Conservation (phyloP, 345 rosid genomes). For the Pistacia vera region DNA sequence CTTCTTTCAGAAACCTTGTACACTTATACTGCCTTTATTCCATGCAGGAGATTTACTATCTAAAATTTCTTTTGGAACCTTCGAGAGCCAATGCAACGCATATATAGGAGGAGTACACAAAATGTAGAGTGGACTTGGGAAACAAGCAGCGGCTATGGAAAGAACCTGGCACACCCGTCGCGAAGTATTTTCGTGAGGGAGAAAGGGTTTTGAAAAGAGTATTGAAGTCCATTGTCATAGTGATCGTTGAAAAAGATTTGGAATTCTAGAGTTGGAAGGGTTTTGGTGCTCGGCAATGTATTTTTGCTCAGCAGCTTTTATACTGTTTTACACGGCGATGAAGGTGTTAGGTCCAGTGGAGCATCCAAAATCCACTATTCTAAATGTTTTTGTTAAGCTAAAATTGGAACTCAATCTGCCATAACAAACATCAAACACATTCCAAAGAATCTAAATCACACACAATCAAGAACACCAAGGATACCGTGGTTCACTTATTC, state of each 20-base stretch:
- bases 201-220: conserved; percentile 42
- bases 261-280: conserved; percentile 17
- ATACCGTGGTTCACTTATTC: too few species aligned
- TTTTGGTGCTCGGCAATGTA: conserved; percentile 4
- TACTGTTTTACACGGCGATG: conserved; percentile 38
- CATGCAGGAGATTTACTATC: conserved; percentile 10
- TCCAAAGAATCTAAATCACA: too few species aligned
- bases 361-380: conserved; percentile 58
- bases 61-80: conserved; percentile 8
- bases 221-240: conserved; percentile 50
- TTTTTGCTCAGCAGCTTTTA: conserved; percentile 41
- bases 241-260: conserved; percentile 44
- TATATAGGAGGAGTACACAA: conserved; percentile 7
- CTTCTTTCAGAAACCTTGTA: background rate
- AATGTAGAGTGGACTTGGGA: conserved; percentile 9
- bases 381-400: conserved; percentile 4
- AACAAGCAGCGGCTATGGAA: conserved; percentile 12
- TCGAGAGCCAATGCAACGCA: conserved; percentile 9
- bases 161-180: conserved; percentile 8
- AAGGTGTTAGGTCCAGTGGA: conserved; percentile 68
- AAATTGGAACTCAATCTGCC: too few species aligned
- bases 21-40: conserved; percentile 12
- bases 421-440: too few species aligned
- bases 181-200: background rate
- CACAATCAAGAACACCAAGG: too few species aligned